A percentile compares a stretch with the other conserved stretches of the same genome.
These are phyloP conservation scores for Scopulariopsis brevicaulis DNA, from an alignment of 2,329 filamentous ascomycete genomes.

Conservation along the genomic window DNA sequence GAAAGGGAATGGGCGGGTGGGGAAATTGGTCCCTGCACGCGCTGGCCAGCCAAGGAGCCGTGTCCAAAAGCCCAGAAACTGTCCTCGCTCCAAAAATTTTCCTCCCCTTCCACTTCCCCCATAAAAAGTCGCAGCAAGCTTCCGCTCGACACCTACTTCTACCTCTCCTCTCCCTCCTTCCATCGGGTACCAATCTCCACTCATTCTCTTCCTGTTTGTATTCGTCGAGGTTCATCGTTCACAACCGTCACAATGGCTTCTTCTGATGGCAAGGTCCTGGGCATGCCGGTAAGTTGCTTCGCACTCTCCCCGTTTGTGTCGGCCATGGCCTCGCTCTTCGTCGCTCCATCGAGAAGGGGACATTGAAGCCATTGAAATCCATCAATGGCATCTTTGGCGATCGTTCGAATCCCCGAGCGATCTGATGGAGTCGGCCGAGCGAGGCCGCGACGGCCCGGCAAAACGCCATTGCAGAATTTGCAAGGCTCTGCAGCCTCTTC, in stretches of 20 bases:
- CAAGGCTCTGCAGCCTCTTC: too few relatives aligned
- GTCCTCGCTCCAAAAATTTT: slow-evolving; percentile 4
- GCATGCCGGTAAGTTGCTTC: slow-evolving; percentile 51
- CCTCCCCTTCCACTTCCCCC: slow-evolving; percentile 1
- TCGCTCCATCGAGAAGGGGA: background rate
- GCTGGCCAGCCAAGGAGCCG: background rate
- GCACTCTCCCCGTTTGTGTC: slow-evolving; percentile 4
- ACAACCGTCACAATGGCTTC: slow-evolving; percentile 36
- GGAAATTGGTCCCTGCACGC: slow-evolving; percentile 2
- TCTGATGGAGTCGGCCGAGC: too few relatives aligned
- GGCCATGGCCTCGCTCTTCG: slow-evolving; percentile 4
- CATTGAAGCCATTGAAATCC: slow-evolving; percentile 11
- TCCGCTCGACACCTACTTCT: slow-evolving; percentile 16
- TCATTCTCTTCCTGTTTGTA: slow-evolving; percentile 42
- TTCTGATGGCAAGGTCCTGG: slow-evolving; percentile 46
- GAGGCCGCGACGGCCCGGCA: too few relatives aligned
- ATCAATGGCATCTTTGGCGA: slow-evolving; percentile 10
- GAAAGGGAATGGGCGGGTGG: background rate
- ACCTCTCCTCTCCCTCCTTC: slow-evolving; percentile 29
- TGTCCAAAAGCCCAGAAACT: slow-evolving; percentile 4
- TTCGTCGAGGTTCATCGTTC: slow-evolving; percentile 26
- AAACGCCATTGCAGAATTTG: too few relatives aligned
- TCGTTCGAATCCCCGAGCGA: too few relatives aligned
- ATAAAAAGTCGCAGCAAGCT: slow-evolving; percentile 1
- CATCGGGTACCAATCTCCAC: slow-evolving; percentile 43